phyloP scores from a whole-genome alignment of 257 asterid species.

The Nicotiana sylvestris region DNA sequence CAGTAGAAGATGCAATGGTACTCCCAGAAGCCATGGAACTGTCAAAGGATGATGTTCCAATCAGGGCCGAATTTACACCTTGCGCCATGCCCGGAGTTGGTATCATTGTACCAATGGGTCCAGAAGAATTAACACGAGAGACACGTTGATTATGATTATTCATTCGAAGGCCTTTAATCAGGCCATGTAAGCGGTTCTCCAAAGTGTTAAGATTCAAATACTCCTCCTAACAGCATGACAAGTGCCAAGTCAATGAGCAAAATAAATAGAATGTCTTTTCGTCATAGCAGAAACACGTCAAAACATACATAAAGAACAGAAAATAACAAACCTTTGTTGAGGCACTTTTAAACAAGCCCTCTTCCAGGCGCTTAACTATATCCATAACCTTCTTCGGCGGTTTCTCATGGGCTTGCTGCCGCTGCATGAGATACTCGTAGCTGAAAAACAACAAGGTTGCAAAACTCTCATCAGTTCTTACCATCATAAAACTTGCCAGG shows the following conservation, averaged over 20 bases:
- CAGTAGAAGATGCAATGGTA: constrained; percentile 39
- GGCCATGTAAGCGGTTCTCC: constrained; percentile 68
- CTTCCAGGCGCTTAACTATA: constrained; percentile 77
- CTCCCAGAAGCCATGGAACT: constrained; percentile 38
- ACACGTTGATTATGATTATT: constrained; percentile 64
- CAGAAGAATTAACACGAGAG: constrained; percentile 56
- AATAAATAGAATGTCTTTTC: not conserved
- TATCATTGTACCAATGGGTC: constrained; percentile 82
- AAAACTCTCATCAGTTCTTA: constrained; percentile 10
- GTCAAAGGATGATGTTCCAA: constrained; percentile 54
- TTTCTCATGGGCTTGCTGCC: constrained; percentile 62
- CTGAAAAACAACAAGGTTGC: constrained; percentile 42
- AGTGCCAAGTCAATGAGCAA: not conserved
- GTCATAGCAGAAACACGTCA: not conserved
- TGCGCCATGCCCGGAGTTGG: constrained; percentile 95
- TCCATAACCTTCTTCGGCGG: constrained; percentile 54
- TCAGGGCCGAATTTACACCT: constrained; percentile 50
- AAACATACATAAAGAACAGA: not conserved
- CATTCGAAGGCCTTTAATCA: constrained; percentile 46
- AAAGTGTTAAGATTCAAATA: constrained; percentile 62
- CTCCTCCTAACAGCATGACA: constrained; percentile 58
- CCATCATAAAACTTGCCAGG: not conserved
- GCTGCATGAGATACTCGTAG: constrained; percentile 50
- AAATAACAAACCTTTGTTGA: constrained; percentile 55
- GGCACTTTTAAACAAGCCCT: constrained; percentile 75